phyloP scores from a whole-genome alignment of 129 eudicot species.

The Ambrosia artemisiifolia region DNA sequence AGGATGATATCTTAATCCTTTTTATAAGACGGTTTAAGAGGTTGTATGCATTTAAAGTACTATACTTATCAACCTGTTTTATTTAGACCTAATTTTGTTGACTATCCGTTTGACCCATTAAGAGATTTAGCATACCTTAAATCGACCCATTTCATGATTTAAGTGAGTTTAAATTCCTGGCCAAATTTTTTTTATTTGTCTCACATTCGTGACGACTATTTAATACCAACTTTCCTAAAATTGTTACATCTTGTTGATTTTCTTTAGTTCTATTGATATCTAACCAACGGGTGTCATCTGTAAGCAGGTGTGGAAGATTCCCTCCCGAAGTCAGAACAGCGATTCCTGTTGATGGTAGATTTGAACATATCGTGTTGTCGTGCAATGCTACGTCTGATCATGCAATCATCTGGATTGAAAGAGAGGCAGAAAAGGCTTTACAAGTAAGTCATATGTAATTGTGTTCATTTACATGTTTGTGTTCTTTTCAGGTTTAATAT shows the following conservation, averaged over 20 bases:
- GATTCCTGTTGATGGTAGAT: conserved; percentile 94
- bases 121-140: neutral
- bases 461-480: neutral
- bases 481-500: neutral
- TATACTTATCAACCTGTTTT: neutral
- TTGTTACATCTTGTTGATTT: neutral
- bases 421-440: conserved; percentile 54
- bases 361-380: conserved; percentile 67
- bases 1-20: neutral
- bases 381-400: conserved; percentile 57
- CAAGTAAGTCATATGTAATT: conserved; percentile 30
- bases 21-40: neutral
- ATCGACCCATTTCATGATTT: neutral
- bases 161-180: neutral
- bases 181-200: neutral
- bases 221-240: neutral
- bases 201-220: neutral
- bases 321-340: conserved; percentile 89
- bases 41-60: no score
- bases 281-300: neutral
- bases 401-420: conserved; percentile 46
- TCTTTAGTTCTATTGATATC: neutral
- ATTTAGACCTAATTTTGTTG: neutral
- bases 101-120: neutral
- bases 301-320: conserved; percentile 67